These are phyloP conservation scores for Yueomyces sp. DNA, from an alignment of 1,139 yeast species.

Conservation along the genomic window DNA sequence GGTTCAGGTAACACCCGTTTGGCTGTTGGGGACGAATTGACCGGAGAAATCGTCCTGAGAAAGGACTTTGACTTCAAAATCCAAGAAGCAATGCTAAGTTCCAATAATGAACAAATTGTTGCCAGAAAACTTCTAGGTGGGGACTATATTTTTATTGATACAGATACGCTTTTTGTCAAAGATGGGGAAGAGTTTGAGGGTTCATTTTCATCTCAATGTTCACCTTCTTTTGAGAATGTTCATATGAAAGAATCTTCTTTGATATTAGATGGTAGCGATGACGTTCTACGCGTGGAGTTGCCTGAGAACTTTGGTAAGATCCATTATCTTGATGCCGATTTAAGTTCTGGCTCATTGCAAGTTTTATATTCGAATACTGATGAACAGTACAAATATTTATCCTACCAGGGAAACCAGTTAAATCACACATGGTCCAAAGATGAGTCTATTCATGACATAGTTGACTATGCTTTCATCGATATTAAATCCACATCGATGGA, in stretches of 20 bases:
- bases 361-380: constrained; percentile 8
- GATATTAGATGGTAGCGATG: background rate
- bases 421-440: constrained; percentile 33
- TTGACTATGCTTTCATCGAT: constrained; percentile 30
- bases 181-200: background rate
- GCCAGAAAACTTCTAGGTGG: background rate
- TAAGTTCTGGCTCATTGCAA: constrained; percentile 5
- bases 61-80: constrained; percentile 7
- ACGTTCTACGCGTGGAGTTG: constrained; percentile 2
- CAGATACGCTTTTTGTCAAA: constrained; percentile 1
- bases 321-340: constrained; percentile 2
- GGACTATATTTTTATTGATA: constrained; percentile 6
- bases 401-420: constrained; percentile 16
- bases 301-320: constrained; percentile 4
- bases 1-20: constrained; percentile 12
- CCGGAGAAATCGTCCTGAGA: constrained; percentile 15
- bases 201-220: constrained; percentile 6
- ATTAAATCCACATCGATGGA: constrained; percentile 24
- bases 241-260: background rate
- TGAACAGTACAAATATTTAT: constrained; percentile 12
- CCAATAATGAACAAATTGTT: constrained; percentile 2
- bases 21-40: constrained; percentile 13
- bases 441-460: constrained; percentile 32
- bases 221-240: constrained; percentile 4
- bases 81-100: constrained; percentile 8